A percentile compares a stretch with the other conserved stretches of the same genome.
Conservation (phyloP, 1,139 yeast species). For the Blastobotrys persicus region DNA sequence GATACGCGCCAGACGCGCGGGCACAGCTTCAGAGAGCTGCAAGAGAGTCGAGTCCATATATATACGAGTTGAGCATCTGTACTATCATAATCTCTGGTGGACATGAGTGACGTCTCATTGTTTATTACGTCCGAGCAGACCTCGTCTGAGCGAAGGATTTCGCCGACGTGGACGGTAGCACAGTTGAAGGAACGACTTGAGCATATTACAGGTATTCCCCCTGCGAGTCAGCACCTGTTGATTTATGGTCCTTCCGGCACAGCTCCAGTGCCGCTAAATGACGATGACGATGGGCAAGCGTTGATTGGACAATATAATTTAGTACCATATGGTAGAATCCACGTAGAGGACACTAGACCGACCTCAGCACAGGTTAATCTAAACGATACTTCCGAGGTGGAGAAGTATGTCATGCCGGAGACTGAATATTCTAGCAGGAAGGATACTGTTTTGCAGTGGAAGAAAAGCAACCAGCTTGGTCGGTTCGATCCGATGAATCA, state of each 20-base stretch:
- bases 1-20: not conserved
- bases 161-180: slow-evolving; percentile 59
- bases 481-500: slow-evolving; percentile 58
- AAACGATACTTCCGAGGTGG: slow-evolving; percentile 40
- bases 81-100: too few relatives aligned
- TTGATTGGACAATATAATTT: slow-evolving; percentile 29
- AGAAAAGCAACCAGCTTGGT: slow-evolving; percentile 62
- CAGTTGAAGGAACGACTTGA: slow-evolving; percentile 61
- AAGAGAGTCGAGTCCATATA: too few relatives aligned
- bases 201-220: slow-evolving; percentile 75
- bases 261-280: slow-evolving; percentile 32
- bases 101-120: slow-evolving; percentile 41
- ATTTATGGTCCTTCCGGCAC: slow-evolving; percentile 49
- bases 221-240: slow-evolving; percentile 53
- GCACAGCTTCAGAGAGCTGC: too few relatives aligned
- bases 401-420: slow-evolving; percentile 55
- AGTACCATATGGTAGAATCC: slow-evolving; percentile 36
- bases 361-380: slow-evolving; percentile 33
- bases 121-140: slow-evolving; percentile 64
- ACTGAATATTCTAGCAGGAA: slow-evolving; percentile 61
- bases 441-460: slow-evolving; percentile 76
- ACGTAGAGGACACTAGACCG: slow-evolving; percentile 41
- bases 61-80: too few relatives aligned
- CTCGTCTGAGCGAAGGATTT: slow-evolving; percentile 67
- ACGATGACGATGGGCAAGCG: slow-evolving; percentile 19